Conservation (phyloP, 805 yeast species). For the Yarrowia osloensis region DNA sequence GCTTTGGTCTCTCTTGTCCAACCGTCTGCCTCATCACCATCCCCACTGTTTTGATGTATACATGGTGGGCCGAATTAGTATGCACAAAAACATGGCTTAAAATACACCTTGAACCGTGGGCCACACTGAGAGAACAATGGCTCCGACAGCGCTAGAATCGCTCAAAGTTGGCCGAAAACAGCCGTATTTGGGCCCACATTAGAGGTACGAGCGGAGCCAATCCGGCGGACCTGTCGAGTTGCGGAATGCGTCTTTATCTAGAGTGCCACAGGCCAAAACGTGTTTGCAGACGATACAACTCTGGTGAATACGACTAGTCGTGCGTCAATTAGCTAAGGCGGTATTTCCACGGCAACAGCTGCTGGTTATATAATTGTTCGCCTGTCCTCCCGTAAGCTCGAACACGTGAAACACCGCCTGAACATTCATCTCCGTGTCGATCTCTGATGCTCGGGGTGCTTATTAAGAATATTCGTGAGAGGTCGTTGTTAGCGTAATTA, state of each 20-base stretch:
- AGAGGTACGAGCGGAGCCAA: neutral
- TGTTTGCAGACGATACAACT: no score
- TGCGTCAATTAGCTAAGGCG: no score
- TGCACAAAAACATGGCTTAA: neutral
- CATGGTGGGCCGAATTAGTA: conserved; percentile 6
- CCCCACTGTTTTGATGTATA: neutral
- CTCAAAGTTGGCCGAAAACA: neutral
- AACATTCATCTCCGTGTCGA: neutral
- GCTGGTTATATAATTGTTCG: no score
- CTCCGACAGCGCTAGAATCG: no score
- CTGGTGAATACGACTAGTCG: no score
- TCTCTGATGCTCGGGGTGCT: neutral
- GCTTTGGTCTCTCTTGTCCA: no score
- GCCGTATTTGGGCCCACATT: neutral
- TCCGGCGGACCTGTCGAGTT: neutral
- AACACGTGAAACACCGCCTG: neutral
- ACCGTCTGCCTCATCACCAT: no score
- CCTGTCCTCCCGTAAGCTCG: no score
- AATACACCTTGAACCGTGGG: neutral
- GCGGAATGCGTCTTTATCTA: no score
- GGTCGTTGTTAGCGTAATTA: no score
- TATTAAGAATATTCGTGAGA: neutral
- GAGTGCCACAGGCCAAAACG: no score
- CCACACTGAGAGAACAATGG: neutral
- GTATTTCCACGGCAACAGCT: no score